Evolutionary conservation across 2,329 filamentous ascomycete genomes (phyloP).

Genomic region (Hymenoscyphus occultus): DNA sequence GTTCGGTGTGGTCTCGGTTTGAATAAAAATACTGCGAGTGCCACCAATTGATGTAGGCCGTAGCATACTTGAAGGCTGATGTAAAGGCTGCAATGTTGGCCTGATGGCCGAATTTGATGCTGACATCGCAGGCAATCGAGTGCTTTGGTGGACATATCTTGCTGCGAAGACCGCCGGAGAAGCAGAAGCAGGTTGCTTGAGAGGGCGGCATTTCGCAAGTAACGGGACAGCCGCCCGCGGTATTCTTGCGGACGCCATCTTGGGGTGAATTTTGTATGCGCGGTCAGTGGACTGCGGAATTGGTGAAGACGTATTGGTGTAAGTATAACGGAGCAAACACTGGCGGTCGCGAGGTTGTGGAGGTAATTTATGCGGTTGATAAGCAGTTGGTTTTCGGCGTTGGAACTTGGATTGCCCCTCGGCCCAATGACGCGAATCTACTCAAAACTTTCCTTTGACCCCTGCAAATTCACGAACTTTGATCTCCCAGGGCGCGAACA

Average conservation of each 20-base stretch:
- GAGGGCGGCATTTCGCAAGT: slow-evolving; percentile 30
- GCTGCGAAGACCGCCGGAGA: slow-evolving; percentile 31
- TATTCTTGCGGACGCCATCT: slow-evolving; percentile 30
- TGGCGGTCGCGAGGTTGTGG: too few species aligned
- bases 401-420: background rate
- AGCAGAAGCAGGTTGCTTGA: slow-evolving; percentile 24
- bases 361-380: too few species aligned
- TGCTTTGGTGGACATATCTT: slow-evolving; percentile 43
- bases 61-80: slow-evolving; percentile 41
- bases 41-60: slow-evolving; percentile 40
- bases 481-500: background rate
- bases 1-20: slow-evolving; percentile 93
- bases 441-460: slow-evolving; percentile 3
- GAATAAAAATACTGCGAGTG: slow-evolving; percentile 87
- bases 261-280: background rate
- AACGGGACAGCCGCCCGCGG: slow-evolving; percentile 23
- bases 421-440: slow-evolving; percentile 10
- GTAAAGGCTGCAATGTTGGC: slow-evolving; percentile 43
- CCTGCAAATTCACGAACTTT: slow-evolving; percentile 9
- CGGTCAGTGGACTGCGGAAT: background rate
- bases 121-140: slow-evolving; percentile 45
- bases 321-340: background rate
- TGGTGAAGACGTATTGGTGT: background rate
- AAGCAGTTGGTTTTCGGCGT: background rate
- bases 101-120: slow-evolving; percentile 45